These are phyloP conservation scores for Amorphotheca resinae DNA, from an alignment of 495 filamentous ascomycete genomes.

Conservation along the genomic window DNA sequence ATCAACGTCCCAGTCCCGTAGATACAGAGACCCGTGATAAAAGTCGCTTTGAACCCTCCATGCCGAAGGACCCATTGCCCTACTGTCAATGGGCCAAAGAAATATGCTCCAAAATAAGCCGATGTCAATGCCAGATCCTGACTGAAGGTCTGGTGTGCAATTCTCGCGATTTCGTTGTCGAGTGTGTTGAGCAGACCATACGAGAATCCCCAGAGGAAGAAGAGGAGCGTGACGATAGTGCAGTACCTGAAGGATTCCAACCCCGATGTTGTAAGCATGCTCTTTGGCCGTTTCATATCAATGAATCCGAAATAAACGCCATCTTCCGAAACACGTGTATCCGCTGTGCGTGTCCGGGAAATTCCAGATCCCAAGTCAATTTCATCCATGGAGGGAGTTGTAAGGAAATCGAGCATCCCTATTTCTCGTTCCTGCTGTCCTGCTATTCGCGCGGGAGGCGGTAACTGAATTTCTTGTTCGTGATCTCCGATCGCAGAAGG, in stretches of 20 bases:
- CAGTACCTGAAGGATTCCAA: constrained; percentile 37
- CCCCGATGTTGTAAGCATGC: constrained; percentile 49
- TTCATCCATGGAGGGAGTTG: constrained; percentile 28
- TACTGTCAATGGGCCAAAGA: constrained; percentile 52
- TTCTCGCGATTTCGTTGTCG: constrained; percentile 41
- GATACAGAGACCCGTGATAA: constrained; percentile 45
- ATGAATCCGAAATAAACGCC: constrained; percentile 67
- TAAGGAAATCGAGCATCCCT: constrained; percentile 46
- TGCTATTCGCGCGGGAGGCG: constrained; percentile 10
- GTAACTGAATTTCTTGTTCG: constrained; percentile 15
- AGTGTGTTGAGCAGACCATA: constrained; percentile 72
- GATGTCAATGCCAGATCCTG: constrained; percentile 29
- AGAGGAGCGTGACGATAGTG: constrained; percentile 59
- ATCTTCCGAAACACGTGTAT: constrained; percentile 15
- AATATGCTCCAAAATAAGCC: constrained; percentile 40
- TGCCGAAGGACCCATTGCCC: constrained; percentile 50
- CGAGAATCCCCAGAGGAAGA: constrained; percentile 81
- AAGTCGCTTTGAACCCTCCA: constrained; percentile 46
- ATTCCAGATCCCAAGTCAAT: not conserved
- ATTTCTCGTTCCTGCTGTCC: constrained; percentile 27
- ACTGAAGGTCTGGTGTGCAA: constrained; percentile 26
- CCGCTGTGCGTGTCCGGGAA: constrained; percentile 12
- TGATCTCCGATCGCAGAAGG: constrained; percentile 1
- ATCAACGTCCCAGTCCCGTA: constrained; percentile 52
- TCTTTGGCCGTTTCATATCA: constrained; percentile 63